phyloP scores from a whole-genome alignment of 202 grass and related monocot genomes.

The Panicum virgatum region DNA sequence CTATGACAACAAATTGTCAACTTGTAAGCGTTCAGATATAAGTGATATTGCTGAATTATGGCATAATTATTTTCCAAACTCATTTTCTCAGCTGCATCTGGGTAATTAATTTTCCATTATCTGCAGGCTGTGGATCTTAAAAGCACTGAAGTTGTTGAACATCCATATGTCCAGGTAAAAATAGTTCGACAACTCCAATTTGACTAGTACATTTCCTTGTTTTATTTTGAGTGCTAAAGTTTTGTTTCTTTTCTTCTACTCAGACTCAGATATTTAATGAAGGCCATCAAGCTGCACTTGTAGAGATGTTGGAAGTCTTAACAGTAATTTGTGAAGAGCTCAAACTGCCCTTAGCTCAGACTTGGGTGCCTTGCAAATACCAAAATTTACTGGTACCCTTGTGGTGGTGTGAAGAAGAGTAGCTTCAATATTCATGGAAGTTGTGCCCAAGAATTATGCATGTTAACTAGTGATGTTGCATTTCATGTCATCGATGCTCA shows the following conservation, averaged over 20 bases:
- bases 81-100: background rate
- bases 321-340: conserved; percentile 80
- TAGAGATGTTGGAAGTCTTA: conserved; percentile 82
- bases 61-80: background rate
- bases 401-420: conserved; percentile 76
- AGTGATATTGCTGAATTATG: conserved; percentile 1
- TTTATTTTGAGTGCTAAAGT: background rate
- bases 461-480: conserved; percentile 86
- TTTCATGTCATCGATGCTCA: conserved; percentile 82
- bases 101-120: background rate
- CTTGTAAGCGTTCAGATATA: background rate
- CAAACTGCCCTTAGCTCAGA: conserved; percentile 91
- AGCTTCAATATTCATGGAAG: conserved; percentile 84
- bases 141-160: conserved; percentile 80
- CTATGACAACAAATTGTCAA: background rate
- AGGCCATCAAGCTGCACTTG: conserved; percentile 81
- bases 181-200: background rate
- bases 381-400: conserved; percentile 70
- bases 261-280: conserved; percentile 99
- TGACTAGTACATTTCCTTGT: background rate
- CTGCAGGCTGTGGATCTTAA: conserved; percentile 92
- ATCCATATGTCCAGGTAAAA: conserved; percentile 73
- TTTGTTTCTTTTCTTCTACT: conserved; percentile 3
- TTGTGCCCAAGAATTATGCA: conserved; percentile 77
- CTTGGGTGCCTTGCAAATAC: conserved; percentile 90